Percentiles rank a stretch among this genome's conserved stretches.
phyloP scores from a whole-genome alignment of 371 early-diverging fungal genomes.

The Haplosporangium sp. region DNA sequence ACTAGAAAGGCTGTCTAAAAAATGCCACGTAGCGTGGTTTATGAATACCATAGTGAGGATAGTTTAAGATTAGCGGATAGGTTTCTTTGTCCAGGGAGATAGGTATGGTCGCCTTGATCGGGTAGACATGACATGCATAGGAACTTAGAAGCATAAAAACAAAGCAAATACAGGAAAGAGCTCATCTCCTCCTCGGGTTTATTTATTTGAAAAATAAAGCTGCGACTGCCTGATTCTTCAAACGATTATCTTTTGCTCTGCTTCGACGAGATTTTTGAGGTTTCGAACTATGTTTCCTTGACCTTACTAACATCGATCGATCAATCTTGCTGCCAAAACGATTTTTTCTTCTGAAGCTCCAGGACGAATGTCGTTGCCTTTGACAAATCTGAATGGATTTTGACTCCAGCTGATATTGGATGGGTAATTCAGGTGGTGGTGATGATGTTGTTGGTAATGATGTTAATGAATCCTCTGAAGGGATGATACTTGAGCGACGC shows the following conservation, averaged over 20 bases:
- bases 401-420: not conserved
- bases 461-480: not conserved
- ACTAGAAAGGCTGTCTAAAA: not conserved
- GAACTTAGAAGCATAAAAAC: no score
- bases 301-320: not conserved
- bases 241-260: not conserved
- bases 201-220: not conserved
- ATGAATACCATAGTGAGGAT: no score
- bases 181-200: no score
- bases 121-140: no score
- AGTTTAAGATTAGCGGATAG: no score
- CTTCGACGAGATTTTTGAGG: not conserved
- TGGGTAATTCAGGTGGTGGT: not conserved
- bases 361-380: not conserved
- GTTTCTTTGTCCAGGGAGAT: no score
- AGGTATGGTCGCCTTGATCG: no score
- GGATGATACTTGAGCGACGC: slow-evolving; percentile 14
- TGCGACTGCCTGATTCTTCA: not conserved
- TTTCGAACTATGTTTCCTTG: not conserved
- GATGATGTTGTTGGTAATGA: not conserved
- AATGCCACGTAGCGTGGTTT: no score
- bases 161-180: no score
- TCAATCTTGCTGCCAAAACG: no score
- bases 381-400: not conserved
- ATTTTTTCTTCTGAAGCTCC: not conserved